Evolutionary conservation across 257 asterid species (phyloP).

Genomic region (Mentha longifolia): DNA sequence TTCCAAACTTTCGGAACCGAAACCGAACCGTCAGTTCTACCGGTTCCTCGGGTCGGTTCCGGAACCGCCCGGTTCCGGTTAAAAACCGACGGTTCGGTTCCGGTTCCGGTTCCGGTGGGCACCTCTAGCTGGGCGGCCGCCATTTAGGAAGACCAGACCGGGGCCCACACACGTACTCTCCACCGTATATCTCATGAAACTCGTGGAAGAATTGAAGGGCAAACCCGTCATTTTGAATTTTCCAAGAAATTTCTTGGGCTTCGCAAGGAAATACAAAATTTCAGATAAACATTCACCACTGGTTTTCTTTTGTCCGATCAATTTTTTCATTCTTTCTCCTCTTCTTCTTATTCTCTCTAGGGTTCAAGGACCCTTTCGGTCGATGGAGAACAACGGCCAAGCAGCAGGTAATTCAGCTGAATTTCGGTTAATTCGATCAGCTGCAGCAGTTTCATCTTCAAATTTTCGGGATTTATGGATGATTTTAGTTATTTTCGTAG

Average conservation of each 20-base stretch:
- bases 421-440: neutral
- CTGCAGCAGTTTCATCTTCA: neutral
- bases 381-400: conserved; percentile 51
- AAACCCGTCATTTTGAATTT: conserved; percentile 29
- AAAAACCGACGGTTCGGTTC: no score
- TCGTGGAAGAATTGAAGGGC: conserved; percentile 37
- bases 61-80: no score
- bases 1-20: no score
- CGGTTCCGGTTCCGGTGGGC: no score
- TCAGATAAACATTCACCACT: conserved; percentile 36
- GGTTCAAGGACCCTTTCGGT: conserved; percentile 32
- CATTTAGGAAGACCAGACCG: neutral
- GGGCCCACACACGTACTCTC: conserved; percentile 26
- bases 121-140: no score
- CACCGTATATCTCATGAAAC: conserved; percentile 33
- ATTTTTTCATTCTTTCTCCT: neutral
- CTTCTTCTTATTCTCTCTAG: conserved; percentile 34
- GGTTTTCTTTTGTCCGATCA: conserved; percentile 23
- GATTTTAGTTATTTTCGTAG: neutral
- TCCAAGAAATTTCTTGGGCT: conserved; percentile 35
- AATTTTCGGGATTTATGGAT: conserved; percentile 6
- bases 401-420: conserved; percentile 45
- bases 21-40: no score
- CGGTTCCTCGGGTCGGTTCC: no score
- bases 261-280: conserved; percentile 18